phyloP scores from a whole-genome alignment of 371 early-diverging fungal species.

The Gilbertella persicaria region DNA sequence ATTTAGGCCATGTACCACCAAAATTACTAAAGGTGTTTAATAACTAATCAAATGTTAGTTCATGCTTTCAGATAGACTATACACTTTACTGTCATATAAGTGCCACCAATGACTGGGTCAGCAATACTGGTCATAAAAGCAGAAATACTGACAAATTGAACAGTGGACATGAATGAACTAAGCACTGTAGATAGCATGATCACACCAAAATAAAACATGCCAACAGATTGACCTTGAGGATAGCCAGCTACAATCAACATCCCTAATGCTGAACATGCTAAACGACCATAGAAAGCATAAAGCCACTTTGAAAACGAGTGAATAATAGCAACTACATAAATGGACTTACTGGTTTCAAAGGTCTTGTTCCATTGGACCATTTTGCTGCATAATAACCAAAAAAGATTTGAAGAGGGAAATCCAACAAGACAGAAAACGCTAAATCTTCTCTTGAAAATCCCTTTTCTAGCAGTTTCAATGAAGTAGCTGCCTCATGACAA shows the following conservation, averaged over 20 bases:
- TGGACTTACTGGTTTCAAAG: slow-evolving; percentile 78
- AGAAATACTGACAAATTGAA: slow-evolving; percentile 94
- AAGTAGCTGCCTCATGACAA: slow-evolving; percentile 92
- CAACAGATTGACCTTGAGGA: slow-evolving; percentile 70
- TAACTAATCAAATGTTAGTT: slow-evolving; percentile 50
- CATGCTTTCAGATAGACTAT: neutral
- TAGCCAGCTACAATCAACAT: slow-evolving; percentile 83
- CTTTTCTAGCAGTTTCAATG: slow-evolving; percentile 90
- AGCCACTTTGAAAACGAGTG: slow-evolving; percentile 70
- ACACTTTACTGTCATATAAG: slow-evolving; percentile 90
- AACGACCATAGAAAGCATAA: slow-evolving; percentile 84
- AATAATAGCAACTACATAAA: neutral
- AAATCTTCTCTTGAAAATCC: slow-evolving; percentile 95
- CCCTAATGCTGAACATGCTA: slow-evolving; percentile 77
- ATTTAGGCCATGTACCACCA: slow-evolving; percentile 97
- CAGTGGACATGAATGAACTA: slow-evolving; percentile 88
- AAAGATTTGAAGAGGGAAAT: slow-evolving; percentile 94
- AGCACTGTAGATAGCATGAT: slow-evolving; percentile 84
- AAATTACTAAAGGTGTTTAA: slow-evolving; percentile 94
- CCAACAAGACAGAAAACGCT: slow-evolving; percentile 88
- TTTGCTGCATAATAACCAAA: slow-evolving; percentile 97
- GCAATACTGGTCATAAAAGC: slow-evolving; percentile 94
- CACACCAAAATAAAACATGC: slow-evolving; percentile 73
- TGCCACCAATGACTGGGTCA: slow-evolving; percentile 96
- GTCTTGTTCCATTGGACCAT: slow-evolving; percentile 87